Conservation (phyloP, 495 filamentous ascomycete genomes). For the Xylaria castorea region DNA sequence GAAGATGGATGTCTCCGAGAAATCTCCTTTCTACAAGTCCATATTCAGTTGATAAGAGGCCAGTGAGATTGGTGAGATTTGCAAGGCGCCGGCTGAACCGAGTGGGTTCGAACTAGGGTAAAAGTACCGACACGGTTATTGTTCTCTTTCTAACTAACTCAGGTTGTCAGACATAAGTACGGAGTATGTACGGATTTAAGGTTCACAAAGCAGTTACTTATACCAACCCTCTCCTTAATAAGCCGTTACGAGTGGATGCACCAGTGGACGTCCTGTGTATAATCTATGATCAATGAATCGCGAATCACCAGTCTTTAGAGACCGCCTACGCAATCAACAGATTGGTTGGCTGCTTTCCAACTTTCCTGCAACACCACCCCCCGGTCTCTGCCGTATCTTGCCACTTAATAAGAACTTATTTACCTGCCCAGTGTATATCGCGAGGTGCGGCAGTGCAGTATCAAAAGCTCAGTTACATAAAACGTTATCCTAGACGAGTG, state of each 20-base stretch:
- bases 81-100: not conserved
- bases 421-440: not conserved
- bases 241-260: not conserved
- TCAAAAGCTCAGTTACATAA: not conserved
- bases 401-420: not conserved
- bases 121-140: slow-evolving; percentile 6
- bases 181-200: not conserved
- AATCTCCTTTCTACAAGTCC: slow-evolving; percentile 15
- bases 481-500: not conserved
- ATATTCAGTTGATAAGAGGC: slow-evolving; percentile 2
- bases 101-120: not conserved
- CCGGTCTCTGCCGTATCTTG: not conserved
- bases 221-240: not conserved
- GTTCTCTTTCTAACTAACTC: slow-evolving; percentile 1
- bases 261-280: too few species aligned
- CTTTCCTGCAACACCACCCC: not conserved
- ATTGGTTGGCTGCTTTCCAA: not conserved
- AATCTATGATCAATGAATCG: not conserved
- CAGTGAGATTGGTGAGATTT: slow-evolving; percentile 14
- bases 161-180: not conserved
- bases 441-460: not conserved
- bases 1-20: slow-evolving; percentile 22
- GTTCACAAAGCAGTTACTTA: not conserved
- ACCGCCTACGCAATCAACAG: not conserved
- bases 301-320: not conserved